Evolutionary conservation across 148 eudicot species (phyloP).

Genomic region (Chenopodium suecicum): DNA sequence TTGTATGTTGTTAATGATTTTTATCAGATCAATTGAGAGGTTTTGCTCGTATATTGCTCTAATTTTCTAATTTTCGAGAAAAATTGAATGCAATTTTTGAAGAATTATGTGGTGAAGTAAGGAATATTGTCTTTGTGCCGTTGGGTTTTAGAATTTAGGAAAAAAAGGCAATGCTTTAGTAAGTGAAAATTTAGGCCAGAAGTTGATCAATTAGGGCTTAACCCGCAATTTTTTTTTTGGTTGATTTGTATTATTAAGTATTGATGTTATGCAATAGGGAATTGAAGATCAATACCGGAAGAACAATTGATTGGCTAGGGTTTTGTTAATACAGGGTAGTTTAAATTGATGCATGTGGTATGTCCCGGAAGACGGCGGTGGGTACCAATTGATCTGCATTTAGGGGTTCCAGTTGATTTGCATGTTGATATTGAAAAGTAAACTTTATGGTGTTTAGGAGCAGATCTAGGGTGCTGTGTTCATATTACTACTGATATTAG

Average conservation of each 20-base stretch:
- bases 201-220: conserved; percentile 2
- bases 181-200: not conserved
- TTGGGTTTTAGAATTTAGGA: not conserved
- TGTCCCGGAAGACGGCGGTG: not conserved
- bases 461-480: not conserved
- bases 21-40: not conserved
- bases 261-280: not conserved
- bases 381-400: not conserved
- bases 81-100: not conserved
- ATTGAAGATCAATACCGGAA: not conserved
- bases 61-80: not conserved
- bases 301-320: not conserved
- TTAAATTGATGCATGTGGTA: not conserved
- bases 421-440: not conserved
- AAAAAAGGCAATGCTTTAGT: not conserved
- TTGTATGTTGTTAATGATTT: not conserved
- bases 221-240: not conserved
- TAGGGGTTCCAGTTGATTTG: not conserved
- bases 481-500: too few relatives aligned
- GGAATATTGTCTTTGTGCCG: not conserved
- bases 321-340: not conserved
- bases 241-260: not conserved
- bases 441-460: not conserved
- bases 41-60: not conserved
- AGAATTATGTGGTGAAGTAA: not conserved